Base-by-base conservation (phyloP, 2,329 filamentous ascomycete genomes). In the Trichophyton simii region DNA sequence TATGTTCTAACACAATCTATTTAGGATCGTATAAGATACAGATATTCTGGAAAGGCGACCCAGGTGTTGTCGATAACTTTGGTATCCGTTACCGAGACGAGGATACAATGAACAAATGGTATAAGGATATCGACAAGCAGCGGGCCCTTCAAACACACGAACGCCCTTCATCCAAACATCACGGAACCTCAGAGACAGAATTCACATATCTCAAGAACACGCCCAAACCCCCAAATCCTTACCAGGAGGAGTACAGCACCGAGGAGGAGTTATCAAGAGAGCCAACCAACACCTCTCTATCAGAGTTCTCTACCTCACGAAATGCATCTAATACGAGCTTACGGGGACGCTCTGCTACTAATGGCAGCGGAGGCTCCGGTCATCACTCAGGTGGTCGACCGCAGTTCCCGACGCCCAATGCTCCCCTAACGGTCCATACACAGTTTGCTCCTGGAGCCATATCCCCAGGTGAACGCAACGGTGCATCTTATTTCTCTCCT, bases 401-500 rank as follows among this genome's bases (percentile, higher is more conserved):
- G 25, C 83, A 89, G 63, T 91, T 91, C 72, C 87, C 88, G 8
- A 75, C 88, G 63, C 83, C 83, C 34, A 78, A 81, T 65, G 75
- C 80, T 25, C 73, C 82, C 46, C 80, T 96, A 52, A 90, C 84
- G 64, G 75, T 96, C 28, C 88, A 92, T 68, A 77, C 77, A 18
- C 80, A 83, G 67, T 78, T 83, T 66, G 70, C 80, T n/a, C 71
- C 68, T 60, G 74, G 73, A 28, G 74, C 72, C 61, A 73, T 77
- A 59, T 89, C 87, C 13, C 87, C 89, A 0, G 78, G 79, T 28
- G 78, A 83, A 20, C 80, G 83, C 59, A 79, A 78, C 41, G 83
- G 79, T n/a, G 89, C 91, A 62, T 96, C 91, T 2, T 97, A 96
- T 75, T 99, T 99, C 74, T 97, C 92, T 0, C 94, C 94, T 0